Conservation (phyloP, 225 moss, liverwort and hornwort species). For the Pseudisothecium myosuroides region DNA sequence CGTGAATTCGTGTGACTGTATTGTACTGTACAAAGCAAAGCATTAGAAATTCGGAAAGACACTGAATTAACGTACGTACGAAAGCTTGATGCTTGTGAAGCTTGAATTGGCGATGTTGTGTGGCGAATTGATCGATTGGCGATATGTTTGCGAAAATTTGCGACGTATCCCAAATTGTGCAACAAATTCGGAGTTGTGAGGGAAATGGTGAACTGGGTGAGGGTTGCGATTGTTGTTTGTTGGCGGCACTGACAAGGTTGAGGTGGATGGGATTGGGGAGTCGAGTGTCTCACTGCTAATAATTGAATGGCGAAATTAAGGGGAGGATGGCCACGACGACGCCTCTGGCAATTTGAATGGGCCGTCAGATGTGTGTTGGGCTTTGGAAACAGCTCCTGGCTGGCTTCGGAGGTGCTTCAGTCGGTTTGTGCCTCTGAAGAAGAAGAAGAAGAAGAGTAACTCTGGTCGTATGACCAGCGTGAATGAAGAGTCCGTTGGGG, state of each 20-base stretch:
- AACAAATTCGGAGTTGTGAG: too few relatives aligned
- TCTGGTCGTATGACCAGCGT: too few relatives aligned
- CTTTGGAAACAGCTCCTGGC: background rate
- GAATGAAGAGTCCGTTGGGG: too few relatives aligned
- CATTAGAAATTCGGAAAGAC: background rate
- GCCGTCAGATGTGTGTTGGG: background rate
- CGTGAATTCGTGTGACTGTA: background rate
- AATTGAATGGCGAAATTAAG: background rate
- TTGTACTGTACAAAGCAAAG: background rate
- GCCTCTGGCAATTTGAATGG: background rate
- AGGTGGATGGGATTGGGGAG: background rate
- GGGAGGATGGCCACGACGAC: background rate
- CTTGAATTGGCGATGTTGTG: background rate
- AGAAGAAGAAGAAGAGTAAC: too few relatives aligned
- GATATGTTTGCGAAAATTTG: background rate
- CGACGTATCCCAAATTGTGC: background rate
- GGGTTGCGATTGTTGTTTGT: too few relatives aligned
- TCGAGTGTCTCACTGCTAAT: background rate
- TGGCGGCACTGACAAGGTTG: background rate
- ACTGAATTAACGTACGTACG: background rate
- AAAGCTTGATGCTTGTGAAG: background rate
- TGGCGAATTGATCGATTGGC: background rate
- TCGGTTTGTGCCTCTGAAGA: too few relatives aligned
- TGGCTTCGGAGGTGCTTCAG: background rate
- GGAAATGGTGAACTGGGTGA: background rate